phyloP scores from a whole-genome alignment of 306 rosid species.

The Corylus heterophylla region DNA sequence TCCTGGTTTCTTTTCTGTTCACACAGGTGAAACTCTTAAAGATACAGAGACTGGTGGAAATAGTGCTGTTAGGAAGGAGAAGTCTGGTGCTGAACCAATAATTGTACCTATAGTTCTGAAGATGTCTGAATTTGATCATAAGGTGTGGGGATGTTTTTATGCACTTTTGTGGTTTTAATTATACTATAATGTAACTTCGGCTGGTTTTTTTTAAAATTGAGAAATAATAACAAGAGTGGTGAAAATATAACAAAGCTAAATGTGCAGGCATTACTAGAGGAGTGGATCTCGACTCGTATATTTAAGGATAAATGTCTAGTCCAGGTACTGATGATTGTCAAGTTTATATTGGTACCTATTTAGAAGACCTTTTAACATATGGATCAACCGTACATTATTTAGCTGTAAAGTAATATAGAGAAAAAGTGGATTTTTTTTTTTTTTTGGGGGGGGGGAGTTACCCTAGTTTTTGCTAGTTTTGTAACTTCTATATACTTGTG shows the following conservation, averaged over 20 bases:
- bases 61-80: slow-evolving; percentile 50
- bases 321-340: slow-evolving; percentile 46
- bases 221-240: background rate
- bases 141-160: slow-evolving; percentile 49
- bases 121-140: slow-evolving; percentile 97
- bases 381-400: background rate
- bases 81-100: slow-evolving; percentile 78
- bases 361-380: background rate
- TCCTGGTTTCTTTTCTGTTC: slow-evolving; percentile 16
- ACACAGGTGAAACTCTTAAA: slow-evolving; percentile 55
- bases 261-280: slow-evolving; percentile 92
- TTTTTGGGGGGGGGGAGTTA: too few species aligned
- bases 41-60: slow-evolving; percentile 42
- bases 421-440: background rate
- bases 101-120: slow-evolving; percentile 84
- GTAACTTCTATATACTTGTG: too few species aligned
- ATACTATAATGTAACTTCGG: background rate
- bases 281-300: slow-evolving; percentile 67
- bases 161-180: slow-evolving; percentile 4
- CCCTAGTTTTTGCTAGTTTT: too few species aligned
- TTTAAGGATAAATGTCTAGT: slow-evolving; percentile 59
- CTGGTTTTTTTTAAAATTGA: background rate
- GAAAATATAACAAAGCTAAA: background rate
- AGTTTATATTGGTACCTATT: background rate
- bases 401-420: background rate